Evolutionary conservation across 129 eudicot species (phyloP).

Genomic region (Arctium lappa): DNA sequence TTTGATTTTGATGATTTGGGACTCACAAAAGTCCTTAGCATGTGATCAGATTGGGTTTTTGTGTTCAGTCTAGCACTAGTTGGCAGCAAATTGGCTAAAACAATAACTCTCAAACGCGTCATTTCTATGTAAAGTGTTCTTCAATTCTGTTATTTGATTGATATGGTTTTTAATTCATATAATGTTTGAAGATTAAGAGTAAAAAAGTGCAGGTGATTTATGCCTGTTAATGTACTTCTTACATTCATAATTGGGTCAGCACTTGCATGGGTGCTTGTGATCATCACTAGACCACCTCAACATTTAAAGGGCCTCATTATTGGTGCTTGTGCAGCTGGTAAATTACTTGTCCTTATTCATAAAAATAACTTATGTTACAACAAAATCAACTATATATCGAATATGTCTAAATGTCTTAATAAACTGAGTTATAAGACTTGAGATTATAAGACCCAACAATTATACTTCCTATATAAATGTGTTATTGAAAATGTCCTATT

Average conservation of each 20-base stretch:
- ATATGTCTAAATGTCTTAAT: neutral
- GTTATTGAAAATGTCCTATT: too few species aligned
- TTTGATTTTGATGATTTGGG: neutral
- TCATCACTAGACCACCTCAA: constrained; percentile 46
- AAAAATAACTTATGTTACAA: neutral
- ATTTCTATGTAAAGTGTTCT: constrained; percentile 31
- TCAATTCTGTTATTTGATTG: neutral
- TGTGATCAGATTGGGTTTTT: constrained; percentile 48
- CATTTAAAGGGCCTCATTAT: constrained; percentile 65
- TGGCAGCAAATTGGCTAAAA: constrained; percentile 40
- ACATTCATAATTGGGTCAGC: constrained; percentile 57
- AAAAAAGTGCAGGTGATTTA: constrained; percentile 54
- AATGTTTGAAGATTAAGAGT: neutral
- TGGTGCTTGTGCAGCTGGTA: constrained; percentile 69
- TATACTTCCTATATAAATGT: too few species aligned
- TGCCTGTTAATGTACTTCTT: constrained; percentile 55
- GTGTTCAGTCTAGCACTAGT: constrained; percentile 49
- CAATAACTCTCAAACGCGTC: constrained; percentile 39
- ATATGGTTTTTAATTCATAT: neutral
- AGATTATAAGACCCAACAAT: neutral
- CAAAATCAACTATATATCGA: neutral
- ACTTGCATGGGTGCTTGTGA: constrained; percentile 58
- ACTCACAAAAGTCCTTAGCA: neutral
- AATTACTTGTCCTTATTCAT: neutral
- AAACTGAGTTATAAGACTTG: neutral